These are phyloP conservation scores for Kregervanrija pseudodelftensis DNA, from an alignment of 805 yeast genomes.

Conservation along the genomic window DNA sequence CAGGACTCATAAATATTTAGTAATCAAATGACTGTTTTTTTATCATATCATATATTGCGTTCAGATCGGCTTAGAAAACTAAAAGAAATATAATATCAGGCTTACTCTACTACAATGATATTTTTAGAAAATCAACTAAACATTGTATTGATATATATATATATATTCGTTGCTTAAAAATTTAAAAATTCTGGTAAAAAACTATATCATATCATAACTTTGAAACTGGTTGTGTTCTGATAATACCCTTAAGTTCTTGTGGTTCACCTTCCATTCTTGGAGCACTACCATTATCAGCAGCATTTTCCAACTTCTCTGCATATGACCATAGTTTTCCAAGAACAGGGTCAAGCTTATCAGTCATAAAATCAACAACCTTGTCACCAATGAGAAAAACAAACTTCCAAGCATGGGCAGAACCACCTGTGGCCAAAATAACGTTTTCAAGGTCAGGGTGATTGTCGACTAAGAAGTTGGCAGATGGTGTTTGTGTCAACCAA, in stretches of 20 bases:
- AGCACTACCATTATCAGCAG: conserved; percentile 18
- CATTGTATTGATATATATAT: too few species aligned
- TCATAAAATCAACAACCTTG: conserved; percentile 18
- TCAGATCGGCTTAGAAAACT: too few species aligned
- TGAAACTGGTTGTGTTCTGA: background rate
- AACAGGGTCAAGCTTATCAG: conserved; percentile 13
- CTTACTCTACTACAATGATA: too few species aligned
- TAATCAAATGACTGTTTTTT: too few species aligned
- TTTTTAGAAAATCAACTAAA: too few species aligned
- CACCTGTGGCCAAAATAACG: conserved; percentile 21
- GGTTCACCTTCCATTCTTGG: conserved; percentile 21
- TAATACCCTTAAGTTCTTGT: conserved; percentile 11
- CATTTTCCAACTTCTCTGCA: conserved; percentile 11
- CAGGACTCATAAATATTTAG: too few species aligned
- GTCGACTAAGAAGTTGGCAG: conserved; percentile 20
- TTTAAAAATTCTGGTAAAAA: too few species aligned
- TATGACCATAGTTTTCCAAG: conserved; percentile 18
- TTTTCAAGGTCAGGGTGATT: conserved; percentile 16
- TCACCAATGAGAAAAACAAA: conserved; percentile 22
- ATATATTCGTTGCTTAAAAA: too few species aligned
- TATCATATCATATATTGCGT: too few species aligned
- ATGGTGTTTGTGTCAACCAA: conserved; percentile 21
- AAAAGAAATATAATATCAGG: too few species aligned
- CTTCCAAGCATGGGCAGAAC: conserved; percentile 25
- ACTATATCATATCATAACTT: too few species aligned